Base-by-base conservation (phyloP, 768 basidiomycete genomes). In the Chiua virens region DNA sequence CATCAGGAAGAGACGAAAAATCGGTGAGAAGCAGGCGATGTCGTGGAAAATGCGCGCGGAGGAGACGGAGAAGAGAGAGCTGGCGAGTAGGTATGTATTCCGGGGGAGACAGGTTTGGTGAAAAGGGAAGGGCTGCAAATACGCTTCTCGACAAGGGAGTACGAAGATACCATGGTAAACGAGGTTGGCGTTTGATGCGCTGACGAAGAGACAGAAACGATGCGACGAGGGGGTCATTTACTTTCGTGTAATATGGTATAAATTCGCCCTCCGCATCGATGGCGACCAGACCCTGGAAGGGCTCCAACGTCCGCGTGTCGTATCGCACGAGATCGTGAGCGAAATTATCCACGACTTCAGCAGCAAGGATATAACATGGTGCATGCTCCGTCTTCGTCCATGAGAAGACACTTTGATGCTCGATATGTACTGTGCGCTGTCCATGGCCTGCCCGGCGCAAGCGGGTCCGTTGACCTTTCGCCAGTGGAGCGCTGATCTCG, bases 261-360 rank as follows among this genome's bases (percentile, higher is more conserved):
- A 92, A 97, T 58, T 97, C 92, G 51, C 93, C 92, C 1, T 81
- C 71, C 15, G 78, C 74, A 69, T 92, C 86, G 56, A 97, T 77
- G 13, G 86, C 80, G 17, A 98, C 85, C 14, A 91, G 58, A 21
- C 85, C 90, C 67, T 99, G 95, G 42, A 87, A 82, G 0, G 97
- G 94, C 59, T 85, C 74, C 52, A 92, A 75, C 3, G 89, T 90
- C 23, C 77, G 73, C 40, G 89, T 71, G 64, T 95, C 87, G 62
- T 98, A 98, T 30, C 96, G 89, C 37, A 99, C 79, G 60, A 96
- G 79, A 64, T 99, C 97, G 65, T 98, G 96, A 1, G 93, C 87
- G 60, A 98, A 96, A 69, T 99, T 99, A 71, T 98, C 96, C 88
- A 97, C 80, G 30, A 99, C 97, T 74, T 99, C 97, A 77, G 98